Evolutionary conservation across 495 filamentous ascomycete species (phyloP).

Genomic region (Penicillium ochrochloron): DNA sequence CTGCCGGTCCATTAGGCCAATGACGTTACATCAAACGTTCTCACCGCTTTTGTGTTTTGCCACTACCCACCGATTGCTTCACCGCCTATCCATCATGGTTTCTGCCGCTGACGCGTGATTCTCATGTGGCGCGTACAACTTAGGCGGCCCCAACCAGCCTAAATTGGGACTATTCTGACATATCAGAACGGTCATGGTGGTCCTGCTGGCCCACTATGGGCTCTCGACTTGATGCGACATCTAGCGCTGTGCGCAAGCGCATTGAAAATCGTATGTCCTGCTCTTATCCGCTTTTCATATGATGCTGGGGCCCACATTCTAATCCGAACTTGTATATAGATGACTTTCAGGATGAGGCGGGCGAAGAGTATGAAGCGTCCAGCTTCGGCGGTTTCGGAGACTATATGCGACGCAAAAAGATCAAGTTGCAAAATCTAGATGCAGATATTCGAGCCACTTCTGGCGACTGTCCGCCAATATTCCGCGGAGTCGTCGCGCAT

Average conservation of each 20-base stretch:
- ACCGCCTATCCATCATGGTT: conserved; percentile 28
- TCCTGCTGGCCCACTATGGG: conserved; percentile 65
- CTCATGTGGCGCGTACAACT: conserved; percentile 14
- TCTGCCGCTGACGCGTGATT: conserved; percentile 32
- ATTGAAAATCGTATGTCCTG: conserved; percentile 67
- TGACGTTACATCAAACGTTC: conserved; percentile 5
- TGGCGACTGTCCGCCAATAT: conserved; percentile 75
- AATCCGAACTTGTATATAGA: conserved; percentile 41
- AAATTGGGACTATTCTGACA: conserved; percentile 2
- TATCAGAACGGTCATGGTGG: conserved; percentile 28
- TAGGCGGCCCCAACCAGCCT: conserved; percentile 1
- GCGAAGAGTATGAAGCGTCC: conserved; percentile 89
- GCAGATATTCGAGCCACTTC: conserved; percentile 72
- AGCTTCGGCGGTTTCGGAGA: conserved; percentile 86
- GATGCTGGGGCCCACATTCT: conserved; percentile 11
- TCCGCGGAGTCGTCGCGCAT: conserved; percentile 85
- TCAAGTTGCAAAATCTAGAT: conserved; percentile 94
- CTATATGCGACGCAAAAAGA: conserved; percentile 92
- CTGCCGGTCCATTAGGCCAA: conserved; percentile 19
- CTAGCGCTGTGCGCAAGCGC: conserved; percentile 76
- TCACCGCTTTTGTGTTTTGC: conserved; percentile 34
- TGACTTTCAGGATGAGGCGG: conserved; percentile 69
- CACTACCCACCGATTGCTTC: conserved; percentile 20
- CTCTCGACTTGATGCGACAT: conserved; percentile 76
- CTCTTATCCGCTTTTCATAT: background rate